phyloP scores from a whole-genome alignment of 2,329 filamentous ascomycete genomes.

The Metarhizium album region DNA sequence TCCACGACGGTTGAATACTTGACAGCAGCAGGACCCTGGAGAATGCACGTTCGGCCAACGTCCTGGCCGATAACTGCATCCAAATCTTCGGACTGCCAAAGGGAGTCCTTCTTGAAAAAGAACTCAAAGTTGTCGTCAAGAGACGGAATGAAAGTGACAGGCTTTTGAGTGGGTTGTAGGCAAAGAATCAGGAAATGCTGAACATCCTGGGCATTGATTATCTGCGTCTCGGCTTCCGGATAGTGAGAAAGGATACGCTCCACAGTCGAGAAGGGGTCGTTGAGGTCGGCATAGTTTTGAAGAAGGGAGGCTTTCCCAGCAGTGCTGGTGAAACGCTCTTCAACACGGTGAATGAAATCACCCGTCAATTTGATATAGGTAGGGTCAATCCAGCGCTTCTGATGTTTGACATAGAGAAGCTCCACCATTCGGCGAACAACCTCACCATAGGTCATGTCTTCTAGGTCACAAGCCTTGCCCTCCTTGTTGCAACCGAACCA shows the following conservation, averaged over 20 bases:
- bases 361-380: constrained; percentile 76
- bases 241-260: constrained; percentile 73
- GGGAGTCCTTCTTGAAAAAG: constrained; percentile 99
- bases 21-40: constrained; percentile 87
- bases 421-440: constrained; percentile 81
- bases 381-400: constrained; percentile 82
- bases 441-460: constrained; percentile 92
- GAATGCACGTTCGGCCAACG: constrained; percentile 88
- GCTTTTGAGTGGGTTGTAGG: constrained; percentile 87
- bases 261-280: constrained; percentile 68
- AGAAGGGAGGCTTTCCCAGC: constrained; percentile 67
- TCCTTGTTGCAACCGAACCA: constrained; percentile 85
- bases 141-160: constrained; percentile 89
- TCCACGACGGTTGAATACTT: constrained; percentile 84
- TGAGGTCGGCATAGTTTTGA: constrained; percentile 81
- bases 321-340: constrained; percentile 81
- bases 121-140: constrained; percentile 97
- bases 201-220: constrained; percentile 97
- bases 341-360: constrained; percentile 92
- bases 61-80: constrained; percentile 94
- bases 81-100: constrained; percentile 98
- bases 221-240: constrained; percentile 75
- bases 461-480: constrained; percentile 73
- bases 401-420: constrained; percentile 83
- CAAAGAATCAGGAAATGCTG: constrained; percentile 94